Evolutionary conservation across 805 yeast species (phyloP), one percentile per base, ranked within the genome.

Genomic region (Saccharomyces jurei): DNA sequence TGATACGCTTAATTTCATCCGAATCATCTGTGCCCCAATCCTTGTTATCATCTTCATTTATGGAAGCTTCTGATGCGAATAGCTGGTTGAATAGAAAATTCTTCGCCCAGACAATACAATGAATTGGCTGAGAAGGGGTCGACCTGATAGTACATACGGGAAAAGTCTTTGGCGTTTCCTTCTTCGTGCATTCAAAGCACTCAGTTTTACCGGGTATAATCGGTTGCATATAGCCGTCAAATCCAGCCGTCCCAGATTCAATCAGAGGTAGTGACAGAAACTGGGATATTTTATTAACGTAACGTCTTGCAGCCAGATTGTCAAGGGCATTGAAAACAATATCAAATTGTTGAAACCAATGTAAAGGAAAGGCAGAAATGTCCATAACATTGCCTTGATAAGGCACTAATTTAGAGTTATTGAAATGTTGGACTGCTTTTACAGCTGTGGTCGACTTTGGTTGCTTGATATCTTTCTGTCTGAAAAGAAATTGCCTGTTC

Each of bases 81-180:
- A 94, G 74, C 64, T 89, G 95, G 26, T 81, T 77, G 66, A 94
- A 90, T 51, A 94, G 71, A 65, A 89, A 95, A 62, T 87, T 89
- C 67, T 94, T 94, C 8, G 97, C 96, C 99, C 99, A 94, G 0
- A 95, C 96, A 27, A 94, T 85, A 69, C 97, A 90, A 66, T 94
- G 99, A 5, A 94, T 85, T 0, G 97, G 97, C 65, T 87, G 90
- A 0, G 96, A 88, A 0, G 99, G 99, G 0, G 99, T 94, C 5
- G 97, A 89, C 59, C 99, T 77, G 55, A 94, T 94, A 0, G 99
- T 94, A 69, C 99, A 94, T 1, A 94, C 97, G 0, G 99, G 97
- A 68, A 83, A 94, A 0, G 94, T 79, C 64, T 87, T 90, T 5
- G 97, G 96, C 0, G 95, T 84, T 41, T 83, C 94, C 64, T 92